Evolutionary conservation across 306 rosid species (phyloP).

Genomic region (Parietaria judaica): DNA sequence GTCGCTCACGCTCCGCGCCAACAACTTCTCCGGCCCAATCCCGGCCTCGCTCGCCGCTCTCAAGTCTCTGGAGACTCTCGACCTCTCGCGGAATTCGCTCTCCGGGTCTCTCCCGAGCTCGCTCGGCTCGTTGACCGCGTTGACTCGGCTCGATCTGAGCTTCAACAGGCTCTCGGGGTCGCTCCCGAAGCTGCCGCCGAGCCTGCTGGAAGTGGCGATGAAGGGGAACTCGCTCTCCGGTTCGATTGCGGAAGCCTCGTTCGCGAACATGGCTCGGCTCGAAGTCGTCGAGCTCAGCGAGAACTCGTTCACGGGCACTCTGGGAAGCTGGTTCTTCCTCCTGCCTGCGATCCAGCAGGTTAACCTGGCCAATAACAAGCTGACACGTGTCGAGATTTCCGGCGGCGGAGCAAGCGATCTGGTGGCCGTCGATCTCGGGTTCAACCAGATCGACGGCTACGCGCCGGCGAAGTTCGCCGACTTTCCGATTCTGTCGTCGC

Average conservation of each 20-base stretch:
- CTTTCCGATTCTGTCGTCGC: slow-evolving; percentile 47
- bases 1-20: slow-evolving; percentile 58
- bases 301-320: slow-evolving; percentile 40
- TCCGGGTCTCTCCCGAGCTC: slow-evolving; percentile 47
- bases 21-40: slow-evolving; percentile 49
- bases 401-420: slow-evolving; percentile 25
- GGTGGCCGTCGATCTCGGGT: slow-evolving; percentile 75
- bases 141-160: slow-evolving; percentile 65
- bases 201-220: slow-evolving; percentile 56
- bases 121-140: slow-evolving; percentile 29
- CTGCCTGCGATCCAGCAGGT: slow-evolving; percentile 67
- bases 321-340: slow-evolving; percentile 59
- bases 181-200: slow-evolving; percentile 53
- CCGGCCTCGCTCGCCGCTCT: slow-evolving; percentile 44
- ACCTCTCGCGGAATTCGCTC: slow-evolving; percentile 48
- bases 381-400: slow-evolving; percentile 43
- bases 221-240: slow-evolving; percentile 61
- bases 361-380: slow-evolving; percentile 56
- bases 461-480: slow-evolving; percentile 51
- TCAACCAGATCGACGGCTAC: slow-evolving; percentile 63
- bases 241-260: slow-evolving; percentile 35
- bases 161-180: slow-evolving; percentile 56
- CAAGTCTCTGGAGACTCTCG: slow-evolving; percentile 49
- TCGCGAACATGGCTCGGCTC: slow-evolving; percentile 35
- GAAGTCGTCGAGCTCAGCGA: slow-evolving; percentile 79